phyloP scores from a whole-genome alignment of 1,139 yeast species.

The Candida mesenterica region DNA sequence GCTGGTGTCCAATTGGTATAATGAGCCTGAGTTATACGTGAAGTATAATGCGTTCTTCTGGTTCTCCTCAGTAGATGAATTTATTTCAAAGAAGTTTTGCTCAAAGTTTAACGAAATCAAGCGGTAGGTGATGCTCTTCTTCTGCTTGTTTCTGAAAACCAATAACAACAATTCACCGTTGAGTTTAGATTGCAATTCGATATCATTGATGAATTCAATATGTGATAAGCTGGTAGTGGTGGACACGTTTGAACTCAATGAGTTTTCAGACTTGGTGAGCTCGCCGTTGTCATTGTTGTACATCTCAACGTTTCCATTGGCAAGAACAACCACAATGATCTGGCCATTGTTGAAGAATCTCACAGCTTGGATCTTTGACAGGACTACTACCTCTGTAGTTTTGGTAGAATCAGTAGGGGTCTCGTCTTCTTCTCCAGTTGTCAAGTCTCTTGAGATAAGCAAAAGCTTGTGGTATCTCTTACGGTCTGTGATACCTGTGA shows the following conservation, averaged over 20 bases:
- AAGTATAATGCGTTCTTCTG: constrained; percentile 12
- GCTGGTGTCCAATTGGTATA: constrained; percentile 25
- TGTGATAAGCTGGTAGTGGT: constrained; percentile 18
- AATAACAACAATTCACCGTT: constrained; percentile 26
- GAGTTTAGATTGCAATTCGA: constrained; percentile 11
- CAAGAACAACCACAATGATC: constrained; percentile 38
- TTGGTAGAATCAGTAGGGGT: constrained; percentile 15
- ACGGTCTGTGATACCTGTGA: constrained; percentile 49
- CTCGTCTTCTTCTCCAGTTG: constrained; percentile 17
- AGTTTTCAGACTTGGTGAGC: constrained; percentile 4
- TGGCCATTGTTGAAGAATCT: constrained; percentile 33
- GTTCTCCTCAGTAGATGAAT: constrained; percentile 11
- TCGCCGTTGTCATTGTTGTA: constrained; percentile 20
- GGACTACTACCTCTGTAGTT: constrained; percentile 18
- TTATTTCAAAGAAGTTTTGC: constrained; percentile 20
- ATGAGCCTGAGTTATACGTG: constrained; percentile 26
- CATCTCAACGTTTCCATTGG: constrained; percentile 43
- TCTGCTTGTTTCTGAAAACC: constrained; percentile 16
- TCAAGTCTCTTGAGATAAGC: constrained; percentile 27
- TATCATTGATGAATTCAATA: constrained; percentile 23
- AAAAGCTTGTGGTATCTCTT: constrained; percentile 37
- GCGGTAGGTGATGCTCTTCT: constrained; percentile 17
- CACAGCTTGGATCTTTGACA: constrained; percentile 32
- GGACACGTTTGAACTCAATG: constrained; percentile 7
- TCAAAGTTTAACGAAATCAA: constrained; percentile 22